Base-by-base conservation (phyloP, 306 rosid species). In the Carpinus viminea region DNA sequence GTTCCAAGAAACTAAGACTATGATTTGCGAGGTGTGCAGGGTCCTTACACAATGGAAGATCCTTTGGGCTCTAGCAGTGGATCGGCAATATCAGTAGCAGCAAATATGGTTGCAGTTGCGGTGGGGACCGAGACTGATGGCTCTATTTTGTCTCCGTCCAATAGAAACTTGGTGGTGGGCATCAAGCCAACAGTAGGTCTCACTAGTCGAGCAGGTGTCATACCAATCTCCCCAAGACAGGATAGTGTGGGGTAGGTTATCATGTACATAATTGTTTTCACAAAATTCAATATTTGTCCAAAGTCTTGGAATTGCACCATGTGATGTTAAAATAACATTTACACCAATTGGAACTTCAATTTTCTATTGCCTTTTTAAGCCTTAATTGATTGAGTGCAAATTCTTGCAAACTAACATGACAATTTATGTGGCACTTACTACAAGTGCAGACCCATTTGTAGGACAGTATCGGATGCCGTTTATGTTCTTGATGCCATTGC, bases 1-100 rank as follows among this genome's bases (percentile, higher is more conserved):
- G 9, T 62, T 17, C 20, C 46, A 64, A 31, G 7, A 15, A 38
- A 16, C 4, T 3, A 17, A 57, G 3, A 3, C 43, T 2, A 24
- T 24, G 34, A 26, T 45, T 59, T 34, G 0, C 28, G 47, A 17
- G 11, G 57, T 70, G 2, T 41, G 52, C 81, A 88, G 90, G 82
- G 82, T 75, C 88, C 88, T 48, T 86, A 84, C 59, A 69, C 62
- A 48, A 54, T 72, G 12, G 89, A 50, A 21, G 61, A 41, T 26
- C 87, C 89, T 11, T 88, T 88, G 75, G 89, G 94, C 16, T 88
- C 94, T 8, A 88, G 94, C 28, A 80, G 88, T 77, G 88, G 89
- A 28, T 34, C 94, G 18, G 85, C 94, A 45, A 86, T 88, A 74
- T 87, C 89, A 13, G 83, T 68, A 4, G 84, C 92, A 1, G 85